A percentile compares a stretch with the other conserved stretches of the same genome.
Evolutionary conservation across 2,329 filamentous ascomycete genomes (phyloP).

Genomic region (Colletotrichum camelliae): DNA sequence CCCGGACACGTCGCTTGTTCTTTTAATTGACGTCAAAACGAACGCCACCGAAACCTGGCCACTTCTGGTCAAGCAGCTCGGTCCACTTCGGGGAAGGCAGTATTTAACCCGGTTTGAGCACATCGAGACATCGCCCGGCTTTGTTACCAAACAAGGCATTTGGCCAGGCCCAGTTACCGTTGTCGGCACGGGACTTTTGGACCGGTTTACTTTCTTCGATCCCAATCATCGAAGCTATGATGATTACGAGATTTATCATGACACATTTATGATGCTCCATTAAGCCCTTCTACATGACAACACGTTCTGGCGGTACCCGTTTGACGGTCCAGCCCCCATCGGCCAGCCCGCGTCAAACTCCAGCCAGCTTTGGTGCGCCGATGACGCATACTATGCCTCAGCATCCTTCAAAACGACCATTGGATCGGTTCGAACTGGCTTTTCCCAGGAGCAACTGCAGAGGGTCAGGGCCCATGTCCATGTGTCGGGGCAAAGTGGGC

Average conservation of each 20-base stretch:
- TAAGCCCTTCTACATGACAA: constrained; percentile 30
- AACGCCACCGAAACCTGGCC: constrained; percentile 55
- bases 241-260: constrained; percentile 59
- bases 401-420: constrained; percentile 60
- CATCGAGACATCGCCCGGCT: constrained; percentile 31
- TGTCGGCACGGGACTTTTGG: constrained; percentile 65
- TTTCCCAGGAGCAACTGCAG: constrained; percentile 48
- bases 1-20: constrained; percentile 57
- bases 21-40: constrained; percentile 75
- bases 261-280: constrained; percentile 74
- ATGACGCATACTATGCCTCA: constrained; percentile 64
- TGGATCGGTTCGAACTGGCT: constrained; percentile 51
- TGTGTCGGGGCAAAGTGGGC: constrained; percentile 54
- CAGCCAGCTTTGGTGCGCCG: not conserved
- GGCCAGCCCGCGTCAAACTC: no score
- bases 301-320: not conserved
- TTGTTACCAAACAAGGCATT: not conserved
- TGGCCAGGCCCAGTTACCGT: constrained; percentile 63
- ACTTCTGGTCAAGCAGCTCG: constrained; percentile 47
- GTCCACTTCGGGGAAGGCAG: constrained; percentile 60
- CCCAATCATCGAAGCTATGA: constrained; percentile 25
- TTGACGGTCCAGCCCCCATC: not conserved
- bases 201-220: constrained; percentile 44
- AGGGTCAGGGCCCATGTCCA: constrained; percentile 49
- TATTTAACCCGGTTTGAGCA: constrained; percentile 61